phyloP scores from a whole-genome alignment of 2,329 filamentous ascomycete genomes.

The Balansia obtecta region DNA sequence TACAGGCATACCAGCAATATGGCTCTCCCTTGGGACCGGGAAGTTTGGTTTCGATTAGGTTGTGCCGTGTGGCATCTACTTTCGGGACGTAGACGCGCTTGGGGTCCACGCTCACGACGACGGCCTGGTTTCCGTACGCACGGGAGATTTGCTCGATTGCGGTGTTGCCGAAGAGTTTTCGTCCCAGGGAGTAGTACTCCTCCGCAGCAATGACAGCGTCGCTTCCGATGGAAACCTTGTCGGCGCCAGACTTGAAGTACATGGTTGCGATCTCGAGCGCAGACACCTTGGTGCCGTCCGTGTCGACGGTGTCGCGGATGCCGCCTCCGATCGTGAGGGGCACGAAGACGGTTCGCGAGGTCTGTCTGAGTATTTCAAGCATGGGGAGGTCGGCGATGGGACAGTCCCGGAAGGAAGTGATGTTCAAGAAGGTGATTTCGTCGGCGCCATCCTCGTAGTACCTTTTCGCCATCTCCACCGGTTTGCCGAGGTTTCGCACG shows the following conservation, averaged over 20 bases:
- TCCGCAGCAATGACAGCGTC: slow-evolving; percentile 91
- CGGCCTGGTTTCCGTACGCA: slow-evolving; percentile 92
- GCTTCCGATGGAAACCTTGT: slow-evolving; percentile 94
- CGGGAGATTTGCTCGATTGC: slow-evolving; percentile 91
- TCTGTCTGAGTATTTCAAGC: slow-evolving; percentile 81
- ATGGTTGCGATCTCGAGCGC: slow-evolving; percentile 88
- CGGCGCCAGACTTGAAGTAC: slow-evolving; percentile 94
- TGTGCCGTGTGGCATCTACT: slow-evolving; percentile 57
- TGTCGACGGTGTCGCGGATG: slow-evolving; percentile 84
- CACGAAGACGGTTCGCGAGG: slow-evolving; percentile 87
- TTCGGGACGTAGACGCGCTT: slow-evolving; percentile 78
- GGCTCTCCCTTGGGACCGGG: slow-evolving; percentile 65
- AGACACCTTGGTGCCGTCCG: slow-evolving; percentile 72
- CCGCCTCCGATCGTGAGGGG: slow-evolving; percentile 92
- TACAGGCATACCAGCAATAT: slow-evolving; percentile 95
- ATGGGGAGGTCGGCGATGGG: slow-evolving; percentile 87
- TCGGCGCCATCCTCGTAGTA: slow-evolving; percentile 97
- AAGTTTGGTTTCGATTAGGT: slow-evolving; percentile 55
- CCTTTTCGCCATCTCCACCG: slow-evolving; percentile 81
- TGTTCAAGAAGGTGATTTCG: slow-evolving; percentile 96
- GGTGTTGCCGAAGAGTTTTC: slow-evolving; percentile 63
- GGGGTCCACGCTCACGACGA: slow-evolving; percentile 91
- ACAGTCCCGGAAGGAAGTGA: slow-evolving; percentile 93
- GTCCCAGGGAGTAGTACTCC: slow-evolving; percentile 65
- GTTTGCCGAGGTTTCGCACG: slow-evolving; percentile 91